phyloP scores from a whole-genome alignment of 116 monocot genomes.

The Zostera marina region DNA sequence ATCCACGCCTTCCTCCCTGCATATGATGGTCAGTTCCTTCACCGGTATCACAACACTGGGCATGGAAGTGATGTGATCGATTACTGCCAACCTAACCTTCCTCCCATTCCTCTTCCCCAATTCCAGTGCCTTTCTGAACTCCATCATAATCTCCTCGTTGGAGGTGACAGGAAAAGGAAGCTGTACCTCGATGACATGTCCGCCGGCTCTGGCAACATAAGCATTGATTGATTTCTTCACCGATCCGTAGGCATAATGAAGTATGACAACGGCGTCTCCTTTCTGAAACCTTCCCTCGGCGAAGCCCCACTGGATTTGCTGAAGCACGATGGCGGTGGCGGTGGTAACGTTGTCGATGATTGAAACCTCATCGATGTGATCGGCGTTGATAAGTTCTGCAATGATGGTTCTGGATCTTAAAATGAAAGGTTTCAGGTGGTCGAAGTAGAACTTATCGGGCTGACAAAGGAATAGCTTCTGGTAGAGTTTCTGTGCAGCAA shows the following conservation, averaged over 20 bases:
- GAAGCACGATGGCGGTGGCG: conserved; percentile 64
- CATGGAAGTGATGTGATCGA: conserved; percentile 90
- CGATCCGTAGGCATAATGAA: conserved; percentile 62
- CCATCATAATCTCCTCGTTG: conserved; percentile 31
- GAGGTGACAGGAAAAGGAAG: conserved; percentile 69
- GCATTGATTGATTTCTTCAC: conserved; percentile 70
- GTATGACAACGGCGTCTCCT: conserved; percentile 62
- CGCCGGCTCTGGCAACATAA: conserved; percentile 53
- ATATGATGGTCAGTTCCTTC: conserved; percentile 56
- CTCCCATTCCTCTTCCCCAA: conserved; percentile 33
- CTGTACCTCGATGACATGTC: conserved; percentile 50
- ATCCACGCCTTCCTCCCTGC: conserved; percentile 76
- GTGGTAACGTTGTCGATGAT: conserved; percentile 60
- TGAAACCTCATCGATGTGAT: conserved; percentile 23
- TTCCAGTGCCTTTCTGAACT: conserved; percentile 47
- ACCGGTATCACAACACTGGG: conserved; percentile 73
- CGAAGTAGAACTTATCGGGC: conserved; percentile 29
- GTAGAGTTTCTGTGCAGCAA: conserved; percentile 16
- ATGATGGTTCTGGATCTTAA: conserved; percentile 14
- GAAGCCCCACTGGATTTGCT: conserved; percentile 49
- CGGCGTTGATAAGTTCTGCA: conserved; percentile 20
- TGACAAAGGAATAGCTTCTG: conserved; percentile 22
- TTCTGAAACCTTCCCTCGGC: conserved; percentile 27
- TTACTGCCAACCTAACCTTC: conserved; percentile 62
- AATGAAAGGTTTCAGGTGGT: conserved; percentile 21